Conservation (phyloP, 805 yeast genomes). For the Tetrapisispora pingtungensis region DNA sequence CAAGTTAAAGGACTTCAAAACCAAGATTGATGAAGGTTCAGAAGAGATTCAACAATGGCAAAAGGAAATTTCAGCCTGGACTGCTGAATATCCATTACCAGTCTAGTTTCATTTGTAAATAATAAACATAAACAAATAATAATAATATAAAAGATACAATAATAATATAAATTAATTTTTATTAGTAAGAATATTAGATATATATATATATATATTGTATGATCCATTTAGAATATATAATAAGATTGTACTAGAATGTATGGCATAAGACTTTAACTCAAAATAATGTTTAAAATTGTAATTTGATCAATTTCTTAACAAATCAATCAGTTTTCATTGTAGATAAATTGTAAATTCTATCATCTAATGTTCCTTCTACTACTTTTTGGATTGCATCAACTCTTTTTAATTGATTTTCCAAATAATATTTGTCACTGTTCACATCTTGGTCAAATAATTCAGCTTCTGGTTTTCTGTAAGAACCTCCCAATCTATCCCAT, state of each 20-base stretch:
- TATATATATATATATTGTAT: no score
- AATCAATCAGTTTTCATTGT: not conserved
- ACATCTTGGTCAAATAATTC: constrained; percentile 47
- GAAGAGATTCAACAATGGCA: constrained; percentile 59
- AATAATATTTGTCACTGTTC: no score
- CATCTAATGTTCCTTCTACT: constrained; percentile 69
- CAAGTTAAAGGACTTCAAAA: constrained; percentile 93
- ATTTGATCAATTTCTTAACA: no score
- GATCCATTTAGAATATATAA: no score
- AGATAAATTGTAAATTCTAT: constrained; percentile 51
- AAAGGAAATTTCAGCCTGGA: constrained; percentile 81
- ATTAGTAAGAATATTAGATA: no score
- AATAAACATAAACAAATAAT: not conserved
- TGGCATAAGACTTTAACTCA: no score
- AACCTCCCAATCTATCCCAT: constrained; percentile 93
- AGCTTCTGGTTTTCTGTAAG: constrained; percentile 85
- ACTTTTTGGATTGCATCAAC: constrained; percentile 70
- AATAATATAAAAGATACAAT: no score
- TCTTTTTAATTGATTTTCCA: constrained; percentile 42
- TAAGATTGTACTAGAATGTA: no score
- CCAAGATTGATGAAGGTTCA: constrained; percentile 60
- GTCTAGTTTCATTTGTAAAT: not conserved
- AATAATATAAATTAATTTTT: no score
- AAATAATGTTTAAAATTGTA: no score
- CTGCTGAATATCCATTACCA: constrained; percentile 71